Evolutionary conservation across 768 basidiomycete genomes (phyloP).

Genomic region (Hericium erinaceus): DNA sequence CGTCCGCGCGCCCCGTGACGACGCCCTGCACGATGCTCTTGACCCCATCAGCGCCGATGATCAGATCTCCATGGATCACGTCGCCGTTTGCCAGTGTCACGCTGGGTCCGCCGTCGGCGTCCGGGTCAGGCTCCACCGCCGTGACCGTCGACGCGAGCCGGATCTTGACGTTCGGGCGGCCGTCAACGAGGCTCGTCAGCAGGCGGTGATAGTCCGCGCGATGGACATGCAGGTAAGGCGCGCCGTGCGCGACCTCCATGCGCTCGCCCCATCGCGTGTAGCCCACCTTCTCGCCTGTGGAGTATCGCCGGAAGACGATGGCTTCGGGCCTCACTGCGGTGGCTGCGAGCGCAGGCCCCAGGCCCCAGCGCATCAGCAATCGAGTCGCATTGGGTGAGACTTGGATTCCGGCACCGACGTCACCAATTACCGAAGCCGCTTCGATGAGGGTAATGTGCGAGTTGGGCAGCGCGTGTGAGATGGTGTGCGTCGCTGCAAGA

Average conservation of each 20-base stretch:
- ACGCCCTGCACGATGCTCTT: conserved; percentile 42
- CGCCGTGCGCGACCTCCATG: conserved; percentile 24
- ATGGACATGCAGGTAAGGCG: conserved; percentile 34
- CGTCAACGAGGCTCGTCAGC: conserved; percentile 24
- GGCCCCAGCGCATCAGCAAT: conserved; percentile 30
- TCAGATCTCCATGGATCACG: conserved; percentile 26
- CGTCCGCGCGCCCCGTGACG: conserved; percentile 36
- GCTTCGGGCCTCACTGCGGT: conserved; percentile 28
- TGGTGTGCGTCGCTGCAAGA: conserved; percentile 29
- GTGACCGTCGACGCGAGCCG: conserved; percentile 26
- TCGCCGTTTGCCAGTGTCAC: conserved; percentile 28
- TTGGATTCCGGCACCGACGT: conserved; percentile 35
- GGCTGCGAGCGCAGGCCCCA: conserved; percentile 21
- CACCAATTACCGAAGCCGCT: conserved; percentile 27
- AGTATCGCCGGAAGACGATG: conserved; percentile 29
- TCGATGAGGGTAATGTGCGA: conserved; percentile 28
- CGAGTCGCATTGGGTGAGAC: conserved; percentile 32
- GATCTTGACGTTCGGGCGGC: conserved; percentile 22
- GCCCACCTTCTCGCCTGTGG: conserved; percentile 28
- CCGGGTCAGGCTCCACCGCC: conserved; percentile 21
- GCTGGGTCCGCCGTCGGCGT: conserved; percentile 16
- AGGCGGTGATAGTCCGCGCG: conserved; percentile 34
- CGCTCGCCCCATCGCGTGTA: conserved; percentile 26
- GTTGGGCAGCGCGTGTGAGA: conserved; percentile 30
- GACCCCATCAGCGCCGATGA: conserved; percentile 32